A percentile compares a stretch with the other conserved stretches of the same genome.
phyloP scores from a whole-genome alignment of 163 green algal species.

The Scenedesmus sp. region DNA sequence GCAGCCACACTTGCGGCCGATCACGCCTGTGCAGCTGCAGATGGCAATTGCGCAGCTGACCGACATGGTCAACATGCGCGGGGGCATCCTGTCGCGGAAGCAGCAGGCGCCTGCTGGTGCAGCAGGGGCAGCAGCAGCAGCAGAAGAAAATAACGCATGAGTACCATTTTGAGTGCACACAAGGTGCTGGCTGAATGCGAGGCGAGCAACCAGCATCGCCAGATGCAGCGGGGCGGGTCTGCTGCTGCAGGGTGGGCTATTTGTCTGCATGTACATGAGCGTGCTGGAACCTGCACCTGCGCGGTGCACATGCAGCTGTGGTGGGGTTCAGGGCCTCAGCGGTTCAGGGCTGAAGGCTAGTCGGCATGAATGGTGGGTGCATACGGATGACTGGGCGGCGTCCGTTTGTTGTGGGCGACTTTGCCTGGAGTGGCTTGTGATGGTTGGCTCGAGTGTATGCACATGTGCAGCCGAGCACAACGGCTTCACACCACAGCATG shows the following conservation, averaged over 20 bases:
- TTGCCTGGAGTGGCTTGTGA: too few species aligned
- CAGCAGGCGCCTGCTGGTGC: not conserved
- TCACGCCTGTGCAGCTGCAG: conserved; percentile 31
- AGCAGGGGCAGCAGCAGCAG: not conserved
- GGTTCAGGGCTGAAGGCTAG: not conserved
- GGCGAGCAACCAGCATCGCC: not conserved
- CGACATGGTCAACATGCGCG: conserved; percentile 25
- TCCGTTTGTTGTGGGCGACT: too few species aligned
- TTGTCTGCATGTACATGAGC: not conserved
- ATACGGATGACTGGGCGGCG: not conserved
- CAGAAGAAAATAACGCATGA: not conserved
- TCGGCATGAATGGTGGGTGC: not conserved
- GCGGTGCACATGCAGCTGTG: too few species aligned
- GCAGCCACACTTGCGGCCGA: not conserved
- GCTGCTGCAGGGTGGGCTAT: not conserved
- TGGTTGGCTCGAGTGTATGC: too few species aligned
- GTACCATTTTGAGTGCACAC: not conserved
- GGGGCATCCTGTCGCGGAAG: conserved; percentile 7
- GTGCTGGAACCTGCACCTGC: too few species aligned
- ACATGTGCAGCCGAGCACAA: too few species aligned
- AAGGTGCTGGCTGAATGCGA: not conserved
- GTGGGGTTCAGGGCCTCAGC: too few species aligned
- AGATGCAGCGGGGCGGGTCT: not conserved
- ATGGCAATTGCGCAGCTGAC: conserved; percentile 39
- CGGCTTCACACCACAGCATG: too few species aligned